These are phyloP conservation scores for Ormosia semicastrata DNA, from an alignment of 306 rosid species.

Conservation along the genomic window DNA sequence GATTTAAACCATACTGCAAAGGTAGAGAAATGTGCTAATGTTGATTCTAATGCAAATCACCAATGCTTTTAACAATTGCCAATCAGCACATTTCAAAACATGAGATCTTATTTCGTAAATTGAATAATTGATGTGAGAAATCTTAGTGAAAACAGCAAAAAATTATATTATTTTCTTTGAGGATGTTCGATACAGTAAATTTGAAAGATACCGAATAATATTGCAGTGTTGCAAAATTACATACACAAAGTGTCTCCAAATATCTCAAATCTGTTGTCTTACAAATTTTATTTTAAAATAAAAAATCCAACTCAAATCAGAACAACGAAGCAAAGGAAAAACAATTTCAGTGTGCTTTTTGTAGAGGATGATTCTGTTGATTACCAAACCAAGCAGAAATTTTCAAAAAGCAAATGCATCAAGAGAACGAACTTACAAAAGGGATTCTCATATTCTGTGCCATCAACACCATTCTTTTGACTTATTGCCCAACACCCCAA, in stretches of 20 bases:
- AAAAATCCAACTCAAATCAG: background rate
- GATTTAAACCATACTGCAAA: background rate
- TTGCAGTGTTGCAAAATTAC: background rate
- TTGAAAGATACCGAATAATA: background rate
- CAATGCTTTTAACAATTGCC: background rate
- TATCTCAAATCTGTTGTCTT: background rate
- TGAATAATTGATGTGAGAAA: background rate
- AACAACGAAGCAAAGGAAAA: slow-evolving; percentile 8
- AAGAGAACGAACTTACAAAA: background rate
- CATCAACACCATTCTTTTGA: slow-evolving; percentile 5
- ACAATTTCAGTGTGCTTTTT: background rate
- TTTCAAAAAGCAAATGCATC: background rate
- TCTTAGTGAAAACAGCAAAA: background rate
- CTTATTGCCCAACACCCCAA: background rate
- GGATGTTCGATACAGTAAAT: background rate
- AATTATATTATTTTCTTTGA: background rate
- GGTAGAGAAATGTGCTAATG: background rate
- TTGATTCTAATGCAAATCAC: background rate
- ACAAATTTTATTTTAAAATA: background rate
- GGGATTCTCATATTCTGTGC: background rate
- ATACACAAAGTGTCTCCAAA: background rate
- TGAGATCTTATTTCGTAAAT: background rate
- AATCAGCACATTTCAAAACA: slow-evolving; percentile 1
- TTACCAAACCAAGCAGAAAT: slow-evolving; percentile 14
- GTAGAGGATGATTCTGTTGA: slow-evolving; percentile 5